These are phyloP conservation scores for Chrysanthemum seticuspe DNA, from an alignment of 129 eudicot species.

Conservation along the genomic window DNA sequence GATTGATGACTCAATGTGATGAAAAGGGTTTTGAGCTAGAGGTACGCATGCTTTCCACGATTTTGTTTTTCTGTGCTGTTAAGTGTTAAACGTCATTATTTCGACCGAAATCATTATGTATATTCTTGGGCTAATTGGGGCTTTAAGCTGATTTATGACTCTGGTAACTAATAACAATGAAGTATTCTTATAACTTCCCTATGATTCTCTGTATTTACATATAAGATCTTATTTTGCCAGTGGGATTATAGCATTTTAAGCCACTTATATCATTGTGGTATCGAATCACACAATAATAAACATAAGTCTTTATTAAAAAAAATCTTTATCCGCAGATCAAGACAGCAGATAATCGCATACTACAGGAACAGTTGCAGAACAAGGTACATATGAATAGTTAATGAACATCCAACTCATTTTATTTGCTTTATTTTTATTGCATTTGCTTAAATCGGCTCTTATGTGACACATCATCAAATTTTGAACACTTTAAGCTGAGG, in stretches of 20 bases:
- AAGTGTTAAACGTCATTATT: too few relatives aligned
- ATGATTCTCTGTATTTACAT: slow-evolving; percentile 23
- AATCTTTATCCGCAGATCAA: slow-evolving; percentile 55
- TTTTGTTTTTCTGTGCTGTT: neutral
- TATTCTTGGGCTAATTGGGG: neutral
- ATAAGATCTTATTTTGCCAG: slow-evolving; percentile 27
- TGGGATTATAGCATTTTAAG: slow-evolving; percentile 9
- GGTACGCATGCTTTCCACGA: slow-evolving; percentile 40
- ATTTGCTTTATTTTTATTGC: neutral
- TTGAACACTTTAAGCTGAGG: neutral
- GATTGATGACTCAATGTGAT: slow-evolving; percentile 86
- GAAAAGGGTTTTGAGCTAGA: slow-evolving; percentile 91
- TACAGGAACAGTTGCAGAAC: slow-evolving; percentile 91
- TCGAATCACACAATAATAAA: slow-evolving; percentile 2
- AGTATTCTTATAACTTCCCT: neutral
- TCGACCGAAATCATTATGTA: too few relatives aligned
- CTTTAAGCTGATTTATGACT: neutral
- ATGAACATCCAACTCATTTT: neutral
- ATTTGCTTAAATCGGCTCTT: slow-evolving; percentile 11
- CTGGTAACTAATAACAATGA: neutral
- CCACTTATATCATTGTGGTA: neutral
- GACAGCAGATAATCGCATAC: slow-evolving; percentile 90
- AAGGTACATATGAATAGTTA: slow-evolving; percentile 51
- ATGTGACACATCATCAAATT: slow-evolving; percentile 7
- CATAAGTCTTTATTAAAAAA: neutral